These are phyloP conservation scores for Dendrocalamus sinicus DNA, from an alignment of 176 grass and related monocot species.

Conservation along the genomic window DNA sequence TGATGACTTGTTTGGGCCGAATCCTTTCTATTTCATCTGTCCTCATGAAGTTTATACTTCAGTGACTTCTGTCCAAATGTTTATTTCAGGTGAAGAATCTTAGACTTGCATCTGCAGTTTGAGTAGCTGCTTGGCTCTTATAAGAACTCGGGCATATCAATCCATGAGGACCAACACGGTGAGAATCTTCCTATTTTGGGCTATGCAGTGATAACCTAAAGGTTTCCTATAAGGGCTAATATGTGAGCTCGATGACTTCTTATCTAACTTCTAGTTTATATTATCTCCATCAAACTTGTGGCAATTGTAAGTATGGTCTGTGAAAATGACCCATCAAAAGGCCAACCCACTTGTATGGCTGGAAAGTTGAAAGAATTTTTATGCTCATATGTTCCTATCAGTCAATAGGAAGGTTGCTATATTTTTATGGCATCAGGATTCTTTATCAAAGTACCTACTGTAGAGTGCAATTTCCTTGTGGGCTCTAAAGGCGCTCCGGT, in stretches of 20 bases:
- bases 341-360: constrained; percentile 51
- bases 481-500: constrained; percentile 37
- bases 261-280: constrained; percentile 57
- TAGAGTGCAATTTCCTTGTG: constrained; percentile 48
- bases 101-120: constrained; percentile 39
- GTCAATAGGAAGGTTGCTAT: constrained; percentile 33
- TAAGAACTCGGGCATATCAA: constrained; percentile 39
- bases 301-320: constrained; percentile 52
- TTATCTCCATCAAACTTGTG: constrained; percentile 55
- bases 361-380: constrained; percentile 48
- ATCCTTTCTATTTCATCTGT: constrained; percentile 27
- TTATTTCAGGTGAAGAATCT: constrained; percentile 54
- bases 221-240: constrained; percentile 46
- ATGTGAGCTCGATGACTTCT: constrained; percentile 47
- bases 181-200: constrained; percentile 64
- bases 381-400: constrained; percentile 50
- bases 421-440: constrained; percentile 43
- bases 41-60: constrained; percentile 23
- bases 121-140: constrained; percentile 33
- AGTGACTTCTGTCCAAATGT: constrained; percentile 29
- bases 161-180: constrained; percentile 42
- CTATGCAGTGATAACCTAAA: constrained; percentile 47
- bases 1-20: not conserved
- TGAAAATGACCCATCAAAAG: constrained; percentile 72
- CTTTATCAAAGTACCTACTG: constrained; percentile 34